These are phyloP conservation scores for Nitzschia sp. DNA, from an alignment of 108 stramenopile species.

Conservation along the genomic window DNA sequence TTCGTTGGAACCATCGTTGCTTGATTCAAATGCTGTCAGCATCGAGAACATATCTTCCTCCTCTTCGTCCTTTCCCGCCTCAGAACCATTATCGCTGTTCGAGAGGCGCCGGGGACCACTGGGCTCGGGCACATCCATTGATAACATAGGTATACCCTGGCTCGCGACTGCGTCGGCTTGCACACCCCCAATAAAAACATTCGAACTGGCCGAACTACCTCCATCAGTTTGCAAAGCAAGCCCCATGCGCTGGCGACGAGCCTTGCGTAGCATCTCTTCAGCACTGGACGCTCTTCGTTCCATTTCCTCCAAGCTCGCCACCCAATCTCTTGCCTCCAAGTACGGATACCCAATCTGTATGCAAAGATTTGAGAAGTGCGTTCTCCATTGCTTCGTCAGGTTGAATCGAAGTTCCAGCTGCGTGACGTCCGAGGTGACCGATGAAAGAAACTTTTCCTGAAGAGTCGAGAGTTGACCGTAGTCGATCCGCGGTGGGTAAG, in stretches of 20 bases:
- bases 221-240: conserved; percentile 48
- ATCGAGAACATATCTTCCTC: conserved; percentile 8
- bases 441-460: conserved; percentile 67
- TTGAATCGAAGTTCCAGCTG: conserved; percentile 67
- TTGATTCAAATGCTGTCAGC: conserved; percentile 2
- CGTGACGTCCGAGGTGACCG: conserved; percentile 55
- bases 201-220: conserved; percentile 19
- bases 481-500: neutral
- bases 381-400: conserved; percentile 70
- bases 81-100: conserved; percentile 6
- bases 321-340: conserved; percentile 68
- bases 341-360: conserved; percentile 63
- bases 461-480: conserved; percentile 42
- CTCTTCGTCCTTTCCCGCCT: neutral
- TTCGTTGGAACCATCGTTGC: neutral
- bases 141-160: conserved; percentile 3
- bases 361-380: conserved; percentile 73
- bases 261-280: conserved; percentile 51
- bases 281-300: conserved; percentile 44
- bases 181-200: conserved; percentile 41
- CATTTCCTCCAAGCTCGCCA: conserved; percentile 59
- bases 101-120: neutral
- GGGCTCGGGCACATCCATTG: neutral
- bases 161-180: conserved; percentile 23
- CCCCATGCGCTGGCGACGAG: conserved; percentile 64